phyloP scores from a whole-genome alignment of 108 stramenopile genomes.

The Heterococcus sp. region DNA sequence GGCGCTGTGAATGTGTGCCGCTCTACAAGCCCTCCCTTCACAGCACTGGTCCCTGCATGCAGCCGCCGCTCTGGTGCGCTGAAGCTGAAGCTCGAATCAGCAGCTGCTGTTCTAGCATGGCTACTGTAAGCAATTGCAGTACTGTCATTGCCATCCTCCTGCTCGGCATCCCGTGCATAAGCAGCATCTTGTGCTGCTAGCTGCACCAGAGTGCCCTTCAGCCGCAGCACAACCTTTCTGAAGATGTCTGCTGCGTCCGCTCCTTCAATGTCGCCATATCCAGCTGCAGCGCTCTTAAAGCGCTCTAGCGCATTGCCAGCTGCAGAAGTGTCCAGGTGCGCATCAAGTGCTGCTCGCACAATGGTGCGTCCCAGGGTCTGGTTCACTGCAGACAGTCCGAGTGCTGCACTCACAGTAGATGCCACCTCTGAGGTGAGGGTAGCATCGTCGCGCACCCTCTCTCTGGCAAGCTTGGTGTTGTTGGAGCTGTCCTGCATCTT shows the following conservation, averaged over 20 bases:
- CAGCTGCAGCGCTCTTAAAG: constrained; percentile 18
- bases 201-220: constrained; percentile 20
- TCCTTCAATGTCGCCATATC: constrained; percentile 18
- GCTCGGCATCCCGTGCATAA: constrained; percentile 6
- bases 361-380: constrained; percentile 34
- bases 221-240: constrained; percentile 17
- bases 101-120: no score
- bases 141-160: constrained; percentile 1
- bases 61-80: constrained; percentile 12
- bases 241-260: constrained; percentile 8
- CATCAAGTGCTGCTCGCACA: constrained; percentile 26
- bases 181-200: neutral
- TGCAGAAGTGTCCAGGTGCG: constrained; percentile 2
- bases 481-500: no score
- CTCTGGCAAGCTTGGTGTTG: no score
- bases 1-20: constrained; percentile 29
- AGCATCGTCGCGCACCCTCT: no score
- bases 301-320: neutral
- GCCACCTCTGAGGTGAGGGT: no score
- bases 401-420: constrained; percentile 9
- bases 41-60: constrained; percentile 2
- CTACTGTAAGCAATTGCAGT: no score
- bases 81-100: no score
- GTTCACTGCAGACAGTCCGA: constrained; percentile 16
- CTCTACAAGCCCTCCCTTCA: constrained; percentile 36